phyloP scores from a whole-genome alignment of 805 yeast genomes.

The Saccharomyces jurei region DNA sequence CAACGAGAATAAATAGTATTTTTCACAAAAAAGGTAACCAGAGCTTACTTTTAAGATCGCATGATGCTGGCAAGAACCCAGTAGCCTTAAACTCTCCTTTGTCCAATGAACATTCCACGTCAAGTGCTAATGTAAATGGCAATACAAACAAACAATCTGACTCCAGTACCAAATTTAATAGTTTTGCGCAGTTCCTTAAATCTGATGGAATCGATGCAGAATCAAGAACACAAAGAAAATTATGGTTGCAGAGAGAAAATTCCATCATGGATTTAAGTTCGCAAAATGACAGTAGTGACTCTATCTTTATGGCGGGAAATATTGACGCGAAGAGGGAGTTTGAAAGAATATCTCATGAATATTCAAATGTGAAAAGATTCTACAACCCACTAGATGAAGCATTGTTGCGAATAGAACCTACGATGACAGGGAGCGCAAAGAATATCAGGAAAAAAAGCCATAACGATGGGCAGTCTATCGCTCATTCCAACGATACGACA shows the following conservation, averaged over 20 bases:
- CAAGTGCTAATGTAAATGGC: constrained; percentile 2
- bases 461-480: not conserved
- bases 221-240: constrained; percentile 72
- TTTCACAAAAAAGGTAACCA: constrained; percentile 10
- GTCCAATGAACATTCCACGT: not conserved
- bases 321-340: constrained; percentile 64
- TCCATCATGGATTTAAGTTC: constrained; percentile 50
- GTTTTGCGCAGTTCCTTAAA: constrained; percentile 37
- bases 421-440: not conserved
- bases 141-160: constrained; percentile 5
- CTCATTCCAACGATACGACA: constrained; percentile 1
- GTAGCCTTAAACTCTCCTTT: not conserved
- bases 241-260: constrained; percentile 78
- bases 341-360: constrained; percentile 70
- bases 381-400: constrained; percentile 64
- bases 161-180: constrained; percentile 18
- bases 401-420: constrained; percentile 40
- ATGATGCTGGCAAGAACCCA: not conserved
- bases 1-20: constrained; percentile 8
- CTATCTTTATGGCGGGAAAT: constrained; percentile 37
- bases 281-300: constrained; percentile 21
- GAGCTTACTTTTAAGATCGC: constrained; percentile 5
- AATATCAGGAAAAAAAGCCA: not conserved
- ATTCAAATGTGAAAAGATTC: constrained; percentile 58
- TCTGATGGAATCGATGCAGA: constrained; percentile 36